Evolutionary conservation across 495 filamentous ascomycete genomes (phyloP), one percentile per base, ranked within the genome.

Genomic region (Penicillium antarcticum): DNA sequence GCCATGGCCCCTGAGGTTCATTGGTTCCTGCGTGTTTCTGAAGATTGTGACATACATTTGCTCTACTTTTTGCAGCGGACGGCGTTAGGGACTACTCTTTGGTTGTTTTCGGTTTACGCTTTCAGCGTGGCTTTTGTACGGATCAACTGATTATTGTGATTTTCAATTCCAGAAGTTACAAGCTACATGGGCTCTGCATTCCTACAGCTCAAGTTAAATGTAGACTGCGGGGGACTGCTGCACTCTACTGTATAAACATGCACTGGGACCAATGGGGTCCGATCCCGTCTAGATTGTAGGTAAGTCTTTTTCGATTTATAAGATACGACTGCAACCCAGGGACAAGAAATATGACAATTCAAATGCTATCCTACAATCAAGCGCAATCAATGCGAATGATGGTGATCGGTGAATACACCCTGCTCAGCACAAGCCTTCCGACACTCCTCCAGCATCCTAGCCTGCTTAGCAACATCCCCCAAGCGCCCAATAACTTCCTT

Each of bases 401-500:
- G 46, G 24, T 49, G 54, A 40, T 57, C 51, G 3, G 58, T 35
- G 24, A 51, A 49, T 14, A 63, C 51, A 29, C 65, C 59, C 29
- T 61, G 55, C 21, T 57, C 53, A 14, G 67, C 66, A 50, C 71
- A 57, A 13, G 73, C 72, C 53, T 75, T 80, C 67, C 91, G 86
- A 62, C 91, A 95, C 65, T 89, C 87, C 7, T 86, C 84, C 48
- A 96, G 57, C 36, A 96, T 89, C 26, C 79, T 76, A 18, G 88
- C 90, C 62, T 95, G 91, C 56, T 84, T 83, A n/a, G 83, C 83
- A 32, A 96, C 83, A 56, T 96, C 89, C 1, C 76, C 87, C 41
- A 96, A 70, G 34, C 80, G 74, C 9, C 87, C 80, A 62, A 96
- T 84, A n/a, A 96, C 89, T 59, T 87, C 78, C 61, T 82, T 86